phyloP scores from a whole-genome alignment of 768 basidiomycete genomes.

The Leccinum subtestaceum region DNA sequence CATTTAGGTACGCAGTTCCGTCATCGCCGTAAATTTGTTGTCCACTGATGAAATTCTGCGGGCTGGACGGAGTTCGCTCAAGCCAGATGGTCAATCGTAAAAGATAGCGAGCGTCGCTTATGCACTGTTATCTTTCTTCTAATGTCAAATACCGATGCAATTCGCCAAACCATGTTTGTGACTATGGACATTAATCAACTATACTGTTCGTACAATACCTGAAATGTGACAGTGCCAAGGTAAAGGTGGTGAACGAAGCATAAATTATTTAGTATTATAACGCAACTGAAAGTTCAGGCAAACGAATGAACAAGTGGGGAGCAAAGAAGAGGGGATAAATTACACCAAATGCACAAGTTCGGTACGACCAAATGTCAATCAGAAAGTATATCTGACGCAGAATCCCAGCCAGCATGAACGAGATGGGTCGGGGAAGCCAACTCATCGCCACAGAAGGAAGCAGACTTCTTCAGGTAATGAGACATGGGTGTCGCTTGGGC shows the following conservation, averaged over 20 bases:
- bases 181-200: conserved; percentile 32
- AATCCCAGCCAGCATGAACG: conserved; percentile 58
- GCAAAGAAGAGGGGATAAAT: conserved; percentile 20
- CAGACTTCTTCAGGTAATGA: conserved; percentile 38
- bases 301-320: conserved; percentile 20
- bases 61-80: conserved; percentile 83
- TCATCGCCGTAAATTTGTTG: conserved; percentile 92
- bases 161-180: conserved; percentile 13
- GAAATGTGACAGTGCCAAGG: conserved; percentile 11
- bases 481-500: conserved; percentile 34
- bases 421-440: conserved; percentile 47
- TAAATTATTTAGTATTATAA: conserved; percentile 30
- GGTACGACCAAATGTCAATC: conserved; percentile 25
- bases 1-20: conserved; percentile 54
- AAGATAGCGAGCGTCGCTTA: conserved; percentile 28
- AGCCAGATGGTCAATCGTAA: conserved; percentile 66
- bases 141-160: conserved; percentile 14
- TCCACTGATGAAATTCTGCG: conserved; percentile 95
- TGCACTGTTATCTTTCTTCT: conserved; percentile 21
- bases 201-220: conserved; percentile 29
- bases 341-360: conserved; percentile 15
- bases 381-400: conserved; percentile 41
- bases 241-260: conserved; percentile 15
- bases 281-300: conserved; percentile 14
- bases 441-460: conserved; percentile 38